These are phyloP conservation scores for Vicia villosa DNA, from an alignment of 306 rosid species.

Conservation along the genomic window DNA sequence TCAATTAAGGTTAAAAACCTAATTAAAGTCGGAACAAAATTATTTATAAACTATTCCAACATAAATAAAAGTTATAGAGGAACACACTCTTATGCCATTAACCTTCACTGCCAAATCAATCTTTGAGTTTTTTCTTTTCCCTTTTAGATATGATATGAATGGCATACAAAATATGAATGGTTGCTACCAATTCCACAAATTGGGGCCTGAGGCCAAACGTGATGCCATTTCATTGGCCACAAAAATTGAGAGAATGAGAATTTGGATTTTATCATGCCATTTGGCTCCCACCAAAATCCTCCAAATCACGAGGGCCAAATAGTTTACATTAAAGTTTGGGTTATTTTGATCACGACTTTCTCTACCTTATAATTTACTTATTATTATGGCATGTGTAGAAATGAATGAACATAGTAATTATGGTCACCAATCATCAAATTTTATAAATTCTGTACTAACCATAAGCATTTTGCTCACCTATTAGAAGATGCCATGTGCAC, in stretches of 20 bases:
- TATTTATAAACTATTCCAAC: no score
- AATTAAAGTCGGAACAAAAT: no score
- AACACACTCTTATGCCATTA: no score
- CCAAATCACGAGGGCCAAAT: constrained; percentile 30
- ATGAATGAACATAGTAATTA: constrained; percentile 32
- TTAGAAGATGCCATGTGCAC: constrained; percentile 39
- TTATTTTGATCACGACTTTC: constrained; percentile 43
- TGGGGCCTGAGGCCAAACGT: constrained; percentile 43
- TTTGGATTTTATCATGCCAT: constrained; percentile 54
- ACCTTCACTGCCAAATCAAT: no score
- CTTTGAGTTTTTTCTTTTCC: not conserved
- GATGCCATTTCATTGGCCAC: constrained; percentile 47
- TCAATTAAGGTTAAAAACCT: no score
- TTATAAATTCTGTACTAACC: not conserved
- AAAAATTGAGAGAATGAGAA: constrained; percentile 36
- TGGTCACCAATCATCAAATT: not conserved
- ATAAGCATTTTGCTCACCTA: constrained; percentile 20
- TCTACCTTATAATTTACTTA: constrained; percentile 50
- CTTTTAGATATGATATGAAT: not conserved
- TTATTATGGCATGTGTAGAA: constrained; percentile 45
- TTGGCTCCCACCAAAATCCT: constrained; percentile 56
- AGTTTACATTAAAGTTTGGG: constrained; percentile 48
- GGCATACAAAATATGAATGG: not conserved
- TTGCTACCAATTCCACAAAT: constrained; percentile 33
- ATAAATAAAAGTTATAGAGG: no score